phyloP scores from a whole-genome alignment of 1,284 basidiomycete genomes.

The Leccinum angustisporum region DNA sequence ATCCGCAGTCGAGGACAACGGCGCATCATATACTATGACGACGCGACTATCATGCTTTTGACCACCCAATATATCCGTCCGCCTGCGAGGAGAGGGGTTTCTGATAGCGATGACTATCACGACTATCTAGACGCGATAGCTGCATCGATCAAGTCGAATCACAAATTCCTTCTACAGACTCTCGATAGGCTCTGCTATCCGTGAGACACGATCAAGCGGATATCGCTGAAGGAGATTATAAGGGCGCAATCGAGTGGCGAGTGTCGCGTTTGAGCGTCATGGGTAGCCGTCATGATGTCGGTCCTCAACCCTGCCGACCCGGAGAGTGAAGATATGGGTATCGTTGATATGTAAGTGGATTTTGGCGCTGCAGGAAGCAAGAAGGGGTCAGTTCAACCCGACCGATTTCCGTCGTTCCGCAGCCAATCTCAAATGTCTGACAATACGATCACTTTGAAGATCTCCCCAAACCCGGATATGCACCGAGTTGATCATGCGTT shows the following conservation, averaged over 20 bases:
- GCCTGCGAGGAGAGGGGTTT: slow-evolving; percentile 34
- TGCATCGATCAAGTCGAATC: slow-evolving; percentile 52
- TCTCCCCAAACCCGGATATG: slow-evolving; percentile 20
- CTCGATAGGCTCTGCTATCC: slow-evolving; percentile 55
- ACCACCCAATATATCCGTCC: slow-evolving; percentile 53
- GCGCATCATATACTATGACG: slow-evolving; percentile 61
- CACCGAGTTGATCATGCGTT: slow-evolving; percentile 27
- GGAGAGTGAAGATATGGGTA: slow-evolving; percentile 50
- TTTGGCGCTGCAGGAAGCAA: slow-evolving; percentile 39
- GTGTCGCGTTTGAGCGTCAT: slow-evolving; percentile 66
- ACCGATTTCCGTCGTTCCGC: slow-evolving; percentile 31
- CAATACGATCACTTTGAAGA: slow-evolving; percentile 36
- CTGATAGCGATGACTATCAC: slow-evolving; percentile 40
- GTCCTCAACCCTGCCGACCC: slow-evolving; percentile 38
- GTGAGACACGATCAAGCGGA: slow-evolving; percentile 71
- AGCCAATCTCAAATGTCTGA: slow-evolving; percentile 29
- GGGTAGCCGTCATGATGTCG: slow-evolving; percentile 46
- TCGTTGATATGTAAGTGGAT: slow-evolving; percentile 58
- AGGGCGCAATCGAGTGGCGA: slow-evolving; percentile 70
- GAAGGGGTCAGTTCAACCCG: slow-evolving; percentile 23
- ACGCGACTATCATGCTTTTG: slow-evolving; percentile 57
- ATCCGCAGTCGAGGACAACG: slow-evolving; percentile 37
- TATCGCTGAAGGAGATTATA: slow-evolving; percentile 65
- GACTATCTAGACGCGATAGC: slow-evolving; percentile 50
- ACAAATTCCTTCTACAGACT: slow-evolving; percentile 54